These are phyloP conservation scores for Venturiaceae sp. DNA, from an alignment of 2,329 filamentous ascomycete genomes.

Conservation along the genomic window DNA sequence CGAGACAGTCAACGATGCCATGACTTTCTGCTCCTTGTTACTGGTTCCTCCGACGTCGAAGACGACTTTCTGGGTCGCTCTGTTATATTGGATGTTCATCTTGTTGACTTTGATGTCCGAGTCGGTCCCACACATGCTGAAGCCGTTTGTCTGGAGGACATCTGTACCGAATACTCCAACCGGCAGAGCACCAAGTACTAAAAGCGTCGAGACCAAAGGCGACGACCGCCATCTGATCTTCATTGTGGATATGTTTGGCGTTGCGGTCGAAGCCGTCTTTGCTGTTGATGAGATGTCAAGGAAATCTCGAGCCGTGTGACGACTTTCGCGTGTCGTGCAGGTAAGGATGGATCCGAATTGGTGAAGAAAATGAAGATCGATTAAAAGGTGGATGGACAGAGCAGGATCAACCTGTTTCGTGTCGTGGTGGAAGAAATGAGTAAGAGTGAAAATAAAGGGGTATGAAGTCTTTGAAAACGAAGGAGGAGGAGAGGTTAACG, in stretches of 20 bases:
- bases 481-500: not conserved
- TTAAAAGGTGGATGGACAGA: conserved; percentile 19
- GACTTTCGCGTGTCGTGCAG: conserved; percentile 1
- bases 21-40: conserved; percentile 65
- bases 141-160: conserved; percentile 71
- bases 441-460: not conserved
- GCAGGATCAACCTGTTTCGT: conserved; percentile 26
- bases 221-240: conserved; percentile 3
- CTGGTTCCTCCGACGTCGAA: conserved; percentile 82
- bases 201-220: conserved; percentile 8
- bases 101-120: conserved; percentile 59
- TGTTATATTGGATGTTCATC: conserved; percentile 72
- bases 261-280: not conserved
- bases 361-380: conserved; percentile 11
- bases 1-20: conserved; percentile 61
- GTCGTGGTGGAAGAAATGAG: conserved; percentile 12
- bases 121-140: conserved; percentile 58
- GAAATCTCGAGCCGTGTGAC: not conserved
- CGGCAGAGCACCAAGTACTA: conserved; percentile 24
- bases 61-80: conserved; percentile 57
- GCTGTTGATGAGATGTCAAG: not conserved
- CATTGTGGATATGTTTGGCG: conserved; percentile 1
- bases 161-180: conserved; percentile 33
- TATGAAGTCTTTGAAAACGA: not conserved
- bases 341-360: conserved; percentile 8